phyloP scores from a whole-genome alignment of 306 rosid genomes.

The Lathyrus oleraceus region DNA sequence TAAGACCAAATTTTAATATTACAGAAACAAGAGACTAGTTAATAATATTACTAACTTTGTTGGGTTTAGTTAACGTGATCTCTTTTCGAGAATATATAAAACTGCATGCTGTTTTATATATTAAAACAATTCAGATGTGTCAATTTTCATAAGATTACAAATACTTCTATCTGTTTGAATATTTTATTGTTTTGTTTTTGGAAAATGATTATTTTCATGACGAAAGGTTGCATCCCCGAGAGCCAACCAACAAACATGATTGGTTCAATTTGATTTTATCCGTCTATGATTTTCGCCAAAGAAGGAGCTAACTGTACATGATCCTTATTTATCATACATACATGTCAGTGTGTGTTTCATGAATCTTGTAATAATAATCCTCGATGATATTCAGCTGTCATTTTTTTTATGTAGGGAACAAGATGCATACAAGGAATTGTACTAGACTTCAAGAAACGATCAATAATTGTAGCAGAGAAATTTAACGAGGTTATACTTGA shows the following conservation, averaged over 20 bases:
- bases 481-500: slow-evolving; percentile 27
- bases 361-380: background rate
- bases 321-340: background rate
- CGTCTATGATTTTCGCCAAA: background rate
- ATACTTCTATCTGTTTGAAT: slow-evolving; percentile 2
- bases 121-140: background rate
- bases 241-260: background rate
- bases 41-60: background rate
- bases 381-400: background rate
- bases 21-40: background rate
- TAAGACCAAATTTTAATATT: background rate
- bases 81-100: background rate
- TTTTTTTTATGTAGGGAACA: slow-evolving; percentile 43
- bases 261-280: background rate
- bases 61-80: background rate
- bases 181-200: background rate
- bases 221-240: background rate
- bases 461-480: slow-evolving; percentile 33
- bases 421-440: slow-evolving; percentile 49
- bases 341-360: background rate
- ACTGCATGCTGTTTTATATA: slow-evolving; percentile 17
- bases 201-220: background rate
- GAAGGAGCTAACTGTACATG: background rate
- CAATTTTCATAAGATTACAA: background rate
- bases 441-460: slow-evolving; percentile 43